These are phyloP conservation scores for Tetrahymena elliotti DNA, from an alignment of 73 alveolate genomes.

Conservation along the genomic window DNA sequence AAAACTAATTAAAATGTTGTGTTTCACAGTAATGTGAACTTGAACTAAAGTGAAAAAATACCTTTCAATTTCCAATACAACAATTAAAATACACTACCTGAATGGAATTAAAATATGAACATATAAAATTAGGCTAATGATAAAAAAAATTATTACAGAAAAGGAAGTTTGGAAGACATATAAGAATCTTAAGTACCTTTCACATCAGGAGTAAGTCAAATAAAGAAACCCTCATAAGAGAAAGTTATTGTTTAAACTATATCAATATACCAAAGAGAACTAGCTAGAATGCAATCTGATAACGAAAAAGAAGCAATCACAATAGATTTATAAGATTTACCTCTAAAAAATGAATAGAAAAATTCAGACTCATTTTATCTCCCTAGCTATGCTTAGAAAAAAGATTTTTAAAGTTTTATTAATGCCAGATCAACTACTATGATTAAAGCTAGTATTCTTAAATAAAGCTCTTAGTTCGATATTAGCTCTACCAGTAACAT, in stretches of 20 bases:
- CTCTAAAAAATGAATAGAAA: background rate
- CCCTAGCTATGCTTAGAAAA: background rate
- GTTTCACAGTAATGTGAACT: background rate
- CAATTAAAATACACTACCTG: background rate
- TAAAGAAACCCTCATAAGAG: background rate
- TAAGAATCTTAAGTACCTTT: background rate
- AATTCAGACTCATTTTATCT: background rate
- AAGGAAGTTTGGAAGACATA: background rate
- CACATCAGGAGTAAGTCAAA: background rate
- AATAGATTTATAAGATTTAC: background rate
- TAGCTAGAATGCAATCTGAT: background rate
- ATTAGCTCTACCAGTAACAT: background rate
- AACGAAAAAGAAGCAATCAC: background rate
- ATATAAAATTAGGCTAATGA: background rate
- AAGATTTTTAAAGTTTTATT: background rate
- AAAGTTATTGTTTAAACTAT: background rate
- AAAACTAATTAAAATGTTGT: background rate
- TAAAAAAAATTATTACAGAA: background rate
- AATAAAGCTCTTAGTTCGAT: background rate
- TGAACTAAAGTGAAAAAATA: background rate
- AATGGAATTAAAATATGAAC: background rate
- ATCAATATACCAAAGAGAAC: background rate
- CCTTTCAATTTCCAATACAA: background rate
- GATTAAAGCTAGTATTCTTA: background rate
- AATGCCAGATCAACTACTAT: background rate